Percentiles rank a stretch among this genome's conserved stretches.
Evolutionary conservation across 805 yeast species (phyloP).

Genomic region (Cyberlindnera nakhonratchasimensis): DNA sequence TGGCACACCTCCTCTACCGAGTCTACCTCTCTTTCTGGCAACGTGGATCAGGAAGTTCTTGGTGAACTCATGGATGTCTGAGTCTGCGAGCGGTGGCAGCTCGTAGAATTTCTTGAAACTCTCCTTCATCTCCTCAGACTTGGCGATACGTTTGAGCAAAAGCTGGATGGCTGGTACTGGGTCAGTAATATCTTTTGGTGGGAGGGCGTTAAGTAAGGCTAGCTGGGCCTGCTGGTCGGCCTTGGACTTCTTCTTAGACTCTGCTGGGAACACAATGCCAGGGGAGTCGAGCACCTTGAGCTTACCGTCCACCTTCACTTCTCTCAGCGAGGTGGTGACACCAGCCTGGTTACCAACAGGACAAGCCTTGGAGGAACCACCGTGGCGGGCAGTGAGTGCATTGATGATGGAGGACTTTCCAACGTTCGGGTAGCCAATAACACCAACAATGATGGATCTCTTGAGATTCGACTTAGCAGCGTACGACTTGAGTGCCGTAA

Average conservation of each 20-base stretch:
- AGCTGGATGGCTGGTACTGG: constrained; percentile 79
- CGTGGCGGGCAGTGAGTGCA: constrained; percentile 79
- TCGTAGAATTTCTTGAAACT: constrained; percentile 70
- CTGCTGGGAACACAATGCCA: constrained; percentile 91
- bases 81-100: constrained; percentile 74
- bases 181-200: constrained; percentile 80
- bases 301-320: constrained; percentile 87
- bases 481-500: constrained; percentile 80
- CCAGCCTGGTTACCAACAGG: constrained; percentile 99
- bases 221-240: constrained; percentile 82
- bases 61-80: constrained; percentile 70
- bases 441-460: constrained; percentile 89
- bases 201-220: constrained; percentile 82
- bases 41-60: constrained; percentile 88
- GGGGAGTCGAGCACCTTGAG: constrained; percentile 91
- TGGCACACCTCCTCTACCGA: constrained; percentile 91
- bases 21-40: constrained; percentile 88
- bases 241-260: constrained; percentile 48
- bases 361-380: constrained; percentile 70
- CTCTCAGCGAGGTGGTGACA: constrained; percentile 87
- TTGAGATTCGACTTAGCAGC: constrained; percentile 81
- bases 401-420: constrained; percentile 95
- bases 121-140: constrained; percentile 72
- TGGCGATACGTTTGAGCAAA: constrained; percentile 71
- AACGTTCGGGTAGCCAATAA: constrained; percentile 95